Evolutionary conservation across 306 rosid species (phyloP), one percentile per base, ranked within the genome.

Genomic region (Macrotyloma uniflorum): DNA sequence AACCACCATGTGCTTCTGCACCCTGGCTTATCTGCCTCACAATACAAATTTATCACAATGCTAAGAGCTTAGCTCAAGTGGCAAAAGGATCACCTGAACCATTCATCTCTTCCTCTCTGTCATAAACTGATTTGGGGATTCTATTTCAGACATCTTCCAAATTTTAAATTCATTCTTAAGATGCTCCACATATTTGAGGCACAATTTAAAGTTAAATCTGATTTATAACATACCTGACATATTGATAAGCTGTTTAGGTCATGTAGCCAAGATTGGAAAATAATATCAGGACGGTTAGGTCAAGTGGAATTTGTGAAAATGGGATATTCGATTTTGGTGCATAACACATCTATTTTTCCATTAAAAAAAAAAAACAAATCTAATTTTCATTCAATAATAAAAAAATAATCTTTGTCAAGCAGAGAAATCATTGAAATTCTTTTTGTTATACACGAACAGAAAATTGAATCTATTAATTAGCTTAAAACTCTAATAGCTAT

Each of bases 1-100:
- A 75, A 46, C 53, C 26, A 67, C 58, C 84, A 64, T 74, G 79
- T 55, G 81, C 81, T 46, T 55, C 69, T 85, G 77, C 57, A 20
- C 65, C 72, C 68, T 67, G 65, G 8, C 74, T 80, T 59, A 73
- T 72, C 74, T 71, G 75, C 66, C 28, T 77, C 74, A 65, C 32
- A 40, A 2, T 9, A 30, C 76, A 59, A 28, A 18, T 5, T 6
- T 24, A 16, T 51, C 72, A 72, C 57, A 9, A 61, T 16, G 43
- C 23, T 61, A 43, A 6, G 42, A 61, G 23, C 43, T 30, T 4
- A 59, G 30, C 72, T 20, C 18, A 54, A 46, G 28, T 54, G 49
- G 40, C 51, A 55, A 54, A 43, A 54, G 15, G 66, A 69, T 67
- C 55, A 35, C 47, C 46, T 32, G 76, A 77, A 65, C 12, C 36